phyloP scores from a whole-genome alignment of 306 rosid species.

The Trifolium pratense region DNA sequence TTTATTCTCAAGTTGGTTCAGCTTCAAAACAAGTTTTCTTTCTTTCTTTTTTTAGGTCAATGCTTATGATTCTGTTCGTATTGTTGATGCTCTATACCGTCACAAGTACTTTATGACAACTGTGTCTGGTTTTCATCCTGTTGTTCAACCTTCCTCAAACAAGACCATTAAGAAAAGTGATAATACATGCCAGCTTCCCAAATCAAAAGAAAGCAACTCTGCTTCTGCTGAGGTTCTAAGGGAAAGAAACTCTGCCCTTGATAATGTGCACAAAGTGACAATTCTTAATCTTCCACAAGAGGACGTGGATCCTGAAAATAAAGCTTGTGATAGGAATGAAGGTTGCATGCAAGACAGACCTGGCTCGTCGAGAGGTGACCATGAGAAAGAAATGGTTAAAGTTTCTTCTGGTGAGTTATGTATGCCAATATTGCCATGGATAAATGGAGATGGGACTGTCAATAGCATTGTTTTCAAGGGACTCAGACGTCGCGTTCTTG shows the following conservation, averaged over 20 bases:
- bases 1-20: slow-evolving; percentile 23
- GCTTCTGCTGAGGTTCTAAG: slow-evolving; percentile 42
- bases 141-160: slow-evolving; percentile 52
- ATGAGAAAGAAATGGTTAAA: slow-evolving; percentile 45
- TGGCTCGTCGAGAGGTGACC: slow-evolving; percentile 43
- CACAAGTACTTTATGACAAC: slow-evolving; percentile 81
- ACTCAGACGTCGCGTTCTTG: slow-evolving; percentile 76
- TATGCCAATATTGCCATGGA: slow-evolving; percentile 90
- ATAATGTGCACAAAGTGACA: slow-evolving; percentile 76
- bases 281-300: slow-evolving; percentile 74
- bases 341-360: slow-evolving; percentile 40
- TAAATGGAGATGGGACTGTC: slow-evolving; percentile 88
- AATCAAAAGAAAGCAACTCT: slow-evolving; percentile 34
- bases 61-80: slow-evolving; percentile 73
- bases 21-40: slow-evolving; percentile 29
- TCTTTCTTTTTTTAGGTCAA: slow-evolving; percentile 64
- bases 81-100: slow-evolving; percentile 73
- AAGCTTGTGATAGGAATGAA: slow-evolving; percentile 45
- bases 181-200: slow-evolving; percentile 36
- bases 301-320: slow-evolving; percentile 48
- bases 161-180: slow-evolving; percentile 44
- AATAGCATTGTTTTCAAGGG: slow-evolving; percentile 80
- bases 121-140: slow-evolving; percentile 45
- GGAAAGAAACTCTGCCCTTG: slow-evolving; percentile 44
- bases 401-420: slow-evolving; percentile 54